Base-by-base conservation (phyloP, 169 alveolate species). In the Toxoplasma gondii region DNA sequence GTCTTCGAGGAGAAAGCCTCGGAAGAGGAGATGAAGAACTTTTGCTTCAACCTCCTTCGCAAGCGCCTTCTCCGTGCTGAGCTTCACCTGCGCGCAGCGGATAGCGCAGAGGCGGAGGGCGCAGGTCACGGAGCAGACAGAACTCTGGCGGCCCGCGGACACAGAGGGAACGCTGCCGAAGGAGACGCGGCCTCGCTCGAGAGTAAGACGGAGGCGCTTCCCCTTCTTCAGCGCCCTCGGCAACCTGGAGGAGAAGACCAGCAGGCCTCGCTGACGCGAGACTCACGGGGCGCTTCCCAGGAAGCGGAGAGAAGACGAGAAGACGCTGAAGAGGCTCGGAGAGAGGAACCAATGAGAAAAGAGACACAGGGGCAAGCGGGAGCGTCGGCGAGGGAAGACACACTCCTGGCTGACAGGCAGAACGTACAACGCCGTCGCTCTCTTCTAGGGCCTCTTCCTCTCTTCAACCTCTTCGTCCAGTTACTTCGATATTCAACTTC, bases 1-100 rank as follows among this genome's bases (percentile, higher is more conserved):
- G 90, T 43, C 67, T 82, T 82, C 34, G 90, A 82, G 67, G 64
- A 27, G 44, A 43, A 82, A 19, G 38, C 90, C 27, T 41, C 69
- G 67, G 41, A 82, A 41, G 53, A 39, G 24, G 90, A 82, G 29
- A 64, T 64, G 74, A 64, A 64, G 74, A 64, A 64, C 29, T 64
- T 64, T 31, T 64, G 74, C 74, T 64, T 64, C 74, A 64, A 64
- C 74, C 74, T 64, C 74, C 22, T 64, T 27, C 74, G 74, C 74
- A 64, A 64, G 74, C 74, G 74, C 24, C 74, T 22, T 4, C 24
- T 64, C n/a, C 74, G 74, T 31, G 74, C 34, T 27, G 74, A 64
- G 74, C 31, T 1, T 31, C 74, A 64, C 74, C 31, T 31, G 74
- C 74, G 24, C n/a, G 5, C 74, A 4, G 4, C n/a, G n/a, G 24